Base-by-base conservation (phyloP, 1,284 basidiomycete genomes). In the Fomitiporia mediterranea region DNA sequence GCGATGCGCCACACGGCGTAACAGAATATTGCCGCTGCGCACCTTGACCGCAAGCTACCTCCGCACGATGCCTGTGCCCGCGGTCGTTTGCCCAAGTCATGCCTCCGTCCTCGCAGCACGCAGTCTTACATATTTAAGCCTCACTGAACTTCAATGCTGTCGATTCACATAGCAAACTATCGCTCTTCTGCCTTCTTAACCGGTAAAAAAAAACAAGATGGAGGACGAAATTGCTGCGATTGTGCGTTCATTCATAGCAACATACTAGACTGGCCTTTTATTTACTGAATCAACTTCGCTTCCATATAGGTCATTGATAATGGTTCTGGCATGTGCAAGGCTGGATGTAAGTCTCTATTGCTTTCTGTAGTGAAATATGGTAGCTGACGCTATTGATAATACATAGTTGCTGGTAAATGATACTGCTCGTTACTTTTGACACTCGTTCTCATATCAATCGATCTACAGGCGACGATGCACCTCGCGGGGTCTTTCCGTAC, bases 241-340 rank as follows among this genome's bases (percentile, higher is more conserved):
- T 21, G 55, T 56, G 35, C 27, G 55, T 43, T 32, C 23, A 4
- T 17, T 32, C 21, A 23, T 50, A n/a, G n/a, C n/a, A n/a, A n/a
- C n/a, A n/a, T n/a, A n/a, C n/a, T n/a, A 8, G 15, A 28, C 17
- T 23, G 21, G 21, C 23, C 11, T n/a, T 30, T 17, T 17, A 9
- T 27, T n/a, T 3, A 50, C 11, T 28, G 7, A n/a, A 9, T 28
- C 4, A 19, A 38, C 8, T 27, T 9, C 32, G 21, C 13, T 19
- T 11, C 9, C n/a, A 37, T 13, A 32, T 60, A 75, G 84, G 86
- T 91, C 72, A 86, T 90, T 72, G 88, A 90, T 77, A 90, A 90
- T 73, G 86, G 89, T 72, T 90, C 86, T 66, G 90, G 89, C 73
- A 94, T 92, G 89, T 92, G 89, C 83, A 93, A 93, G 78, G 90